Evolutionary conservation across 1,139 yeast species (phyloP).

Genomic region (Saccharomyces uvarum): DNA sequence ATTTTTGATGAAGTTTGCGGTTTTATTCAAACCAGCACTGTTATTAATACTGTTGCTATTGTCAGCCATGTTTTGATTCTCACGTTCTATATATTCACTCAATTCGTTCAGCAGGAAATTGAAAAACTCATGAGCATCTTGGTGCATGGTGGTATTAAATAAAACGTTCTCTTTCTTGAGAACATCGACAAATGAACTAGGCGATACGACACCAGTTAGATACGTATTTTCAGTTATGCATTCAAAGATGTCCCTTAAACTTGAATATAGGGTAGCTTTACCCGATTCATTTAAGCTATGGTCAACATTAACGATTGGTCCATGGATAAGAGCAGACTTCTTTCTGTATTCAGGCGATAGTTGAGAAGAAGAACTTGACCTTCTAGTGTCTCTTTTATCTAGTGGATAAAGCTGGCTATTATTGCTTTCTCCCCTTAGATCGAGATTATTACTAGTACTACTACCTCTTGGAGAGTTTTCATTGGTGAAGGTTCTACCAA

Average conservation of each 20-base stretch:
- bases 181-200: conserved; percentile 62
- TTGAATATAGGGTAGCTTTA: conserved; percentile 52
- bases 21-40: conserved; percentile 3
- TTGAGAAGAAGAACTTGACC: conserved; percentile 2
- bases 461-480: not conserved
- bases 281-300: conserved; percentile 27
- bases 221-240: conserved; percentile 66
- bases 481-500: not conserved
- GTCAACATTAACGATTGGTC: conserved; percentile 81
- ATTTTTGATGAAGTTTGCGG: conserved; percentile 52
- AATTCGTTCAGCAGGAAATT: conserved; percentile 78
- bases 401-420: not conserved
- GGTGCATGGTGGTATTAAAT: conserved; percentile 90
- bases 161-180: conserved; percentile 75
- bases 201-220: conserved; percentile 78
- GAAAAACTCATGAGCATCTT: conserved; percentile 94
- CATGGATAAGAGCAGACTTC: conserved; percentile 66
- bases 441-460: not conserved
- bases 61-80: conserved; percentile 3
- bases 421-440: not conserved
- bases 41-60: not conserved
- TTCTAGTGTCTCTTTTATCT: not conserved
- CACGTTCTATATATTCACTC: conserved; percentile 50
- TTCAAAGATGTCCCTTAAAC: conserved; percentile 80
- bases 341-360: conserved; percentile 62